A percentile compares a stretch with the other conserved stretches of the same genome.
Conservation (phyloP, 495 filamentous ascomycete species). For the Polyplosphaeria fusca region DNA sequence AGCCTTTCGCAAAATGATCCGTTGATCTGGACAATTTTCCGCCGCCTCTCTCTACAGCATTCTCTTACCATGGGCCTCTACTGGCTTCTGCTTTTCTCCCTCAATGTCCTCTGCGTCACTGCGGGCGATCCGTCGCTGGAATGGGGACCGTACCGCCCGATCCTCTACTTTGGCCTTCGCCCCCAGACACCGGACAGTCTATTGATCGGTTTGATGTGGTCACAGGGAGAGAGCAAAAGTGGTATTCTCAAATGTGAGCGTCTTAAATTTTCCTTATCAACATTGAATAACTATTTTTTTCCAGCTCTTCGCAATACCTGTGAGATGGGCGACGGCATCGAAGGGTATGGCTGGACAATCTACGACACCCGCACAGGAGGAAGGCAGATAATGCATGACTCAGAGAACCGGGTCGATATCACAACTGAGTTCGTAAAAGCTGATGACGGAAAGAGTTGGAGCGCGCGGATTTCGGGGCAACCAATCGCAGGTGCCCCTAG, state of each 20-base stretch:
- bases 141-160: not conserved
- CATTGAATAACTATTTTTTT: no score
- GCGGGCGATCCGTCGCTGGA: not conserved
- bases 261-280: no score
- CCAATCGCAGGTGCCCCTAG: conserved; percentile 28
- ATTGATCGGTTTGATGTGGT: not conserved
- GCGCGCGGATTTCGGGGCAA: not conserved
- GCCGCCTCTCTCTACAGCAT: no score
- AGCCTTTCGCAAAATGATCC: no score
- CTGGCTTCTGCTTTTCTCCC: no score
- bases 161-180: not conserved
- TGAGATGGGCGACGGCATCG: not conserved
- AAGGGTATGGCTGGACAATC: not conserved
- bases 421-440: not conserved
- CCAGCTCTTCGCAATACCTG: not conserved
- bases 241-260: no score
- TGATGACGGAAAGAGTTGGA: not conserved
- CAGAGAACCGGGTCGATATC: not conserved
- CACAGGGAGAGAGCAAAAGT: not conserved
- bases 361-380: not conserved
- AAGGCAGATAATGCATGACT: not conserved
- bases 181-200: not conserved
- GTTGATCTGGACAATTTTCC: no score
- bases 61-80: no score
- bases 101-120: no score